Base-by-base conservation (phyloP, 2,329 filamentous ascomycete species). In the Didymella lethalis region DNA sequence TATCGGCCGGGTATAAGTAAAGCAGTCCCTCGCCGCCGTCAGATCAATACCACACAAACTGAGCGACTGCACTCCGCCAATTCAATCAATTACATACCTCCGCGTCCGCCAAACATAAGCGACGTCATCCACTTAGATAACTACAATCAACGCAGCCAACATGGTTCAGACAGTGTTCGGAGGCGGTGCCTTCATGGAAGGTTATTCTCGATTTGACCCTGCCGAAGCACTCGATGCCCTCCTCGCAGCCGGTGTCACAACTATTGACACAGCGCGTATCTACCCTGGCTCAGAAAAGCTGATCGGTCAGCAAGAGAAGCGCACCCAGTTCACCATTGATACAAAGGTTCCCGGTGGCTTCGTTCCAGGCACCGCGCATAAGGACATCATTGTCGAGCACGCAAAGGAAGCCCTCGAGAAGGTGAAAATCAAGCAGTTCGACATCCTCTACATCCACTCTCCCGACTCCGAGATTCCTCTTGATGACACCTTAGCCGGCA, bases 261-360 rank as follows among this genome's bases (percentile, higher is more conserved):
- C 63, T 44, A 70, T 81, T 48, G 80, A 81, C 67, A 78, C 78
- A 0, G 79, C 80, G 0, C 72, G 75, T 18, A 59, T 78, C 5
- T 83, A 84, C 59, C 46, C 57, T 2, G 68, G 77, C 25, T 80
- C 77, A 25, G 81, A 84, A 63, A 68, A 70, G 28, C 67, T 74
- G 16, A 74, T 84, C 0, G 81, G 82, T 48, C 57, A 75, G 18
- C 62, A 72, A 31, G 69, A 75, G 4, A 80, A 78, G 14, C 75
- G 75, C 32, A 72, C 78, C 1, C 65, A 73, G 32, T 83, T 83
- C 68, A 71, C 64, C 36, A 75, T 84, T 64, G 80, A 82, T 68
- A 83, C 80, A 47, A 83, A 84, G 62, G 70, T 77, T 32, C 60
- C 65, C 8, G 80, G 80, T 5, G 80, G 80, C 25, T 79, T 79